Percentiles rank a stretch among this genome's conserved stretches.
phyloP scores from a whole-genome alignment of 2,329 filamentous ascomycete genomes.

The Aspergillus intermedius region DNA sequence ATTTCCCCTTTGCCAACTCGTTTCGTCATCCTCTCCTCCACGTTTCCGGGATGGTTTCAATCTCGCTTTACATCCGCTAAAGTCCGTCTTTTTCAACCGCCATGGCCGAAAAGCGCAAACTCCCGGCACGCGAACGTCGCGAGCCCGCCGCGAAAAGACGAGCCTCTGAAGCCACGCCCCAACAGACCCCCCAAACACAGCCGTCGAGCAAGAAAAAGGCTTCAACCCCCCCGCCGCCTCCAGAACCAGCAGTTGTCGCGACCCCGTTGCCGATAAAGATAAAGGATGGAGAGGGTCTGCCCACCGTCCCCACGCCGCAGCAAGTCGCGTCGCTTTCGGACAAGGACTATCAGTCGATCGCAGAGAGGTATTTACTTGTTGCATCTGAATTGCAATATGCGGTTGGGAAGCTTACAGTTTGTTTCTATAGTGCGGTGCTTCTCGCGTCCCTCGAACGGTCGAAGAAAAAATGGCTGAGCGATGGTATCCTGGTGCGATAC shows the following conservation, averaged over 20 bases:
- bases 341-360: constrained; percentile 54
- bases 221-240: constrained; percentile 24
- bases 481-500: constrained; percentile 51
- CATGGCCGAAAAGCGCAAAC: constrained; percentile 40
- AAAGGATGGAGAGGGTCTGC: constrained; percentile 48
- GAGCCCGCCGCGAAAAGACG: constrained; percentile 40
- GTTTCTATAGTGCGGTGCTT: constrained; percentile 46
- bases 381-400: neutral
- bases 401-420: neutral
- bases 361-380: constrained; percentile 44
- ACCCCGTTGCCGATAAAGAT: constrained; percentile 47
- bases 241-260: constrained; percentile 27
- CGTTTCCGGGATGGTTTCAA: constrained; percentile 11
- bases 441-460: constrained; percentile 53
- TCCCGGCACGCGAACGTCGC: constrained; percentile 38
- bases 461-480: constrained; percentile 51
- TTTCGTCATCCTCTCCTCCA: constrained; percentile 12
- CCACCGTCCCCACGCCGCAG: constrained; percentile 48
- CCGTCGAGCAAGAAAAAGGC: constrained; percentile 26
- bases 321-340: constrained; percentile 37
- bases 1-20: neutral
- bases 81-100: neutral
- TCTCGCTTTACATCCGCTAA: neutral
- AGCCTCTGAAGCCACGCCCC: constrained; percentile 33
- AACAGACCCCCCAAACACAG: constrained; percentile 9